These are phyloP conservation scores for Macrotyloma uniflorum DNA, from an alignment of 306 rosid genomes.

Conservation along the genomic window DNA sequence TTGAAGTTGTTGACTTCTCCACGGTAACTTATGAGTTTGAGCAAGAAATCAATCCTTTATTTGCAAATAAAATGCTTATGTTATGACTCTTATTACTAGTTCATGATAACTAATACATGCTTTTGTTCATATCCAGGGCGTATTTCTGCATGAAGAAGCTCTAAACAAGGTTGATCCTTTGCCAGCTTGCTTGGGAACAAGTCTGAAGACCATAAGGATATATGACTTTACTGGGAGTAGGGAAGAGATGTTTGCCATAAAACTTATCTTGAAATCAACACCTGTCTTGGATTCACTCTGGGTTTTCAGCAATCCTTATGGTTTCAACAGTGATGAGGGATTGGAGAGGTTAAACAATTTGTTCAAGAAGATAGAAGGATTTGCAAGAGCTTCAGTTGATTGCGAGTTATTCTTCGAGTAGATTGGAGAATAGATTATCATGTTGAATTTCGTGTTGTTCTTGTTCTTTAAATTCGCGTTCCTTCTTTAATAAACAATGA, in stretches of 20 bases:
- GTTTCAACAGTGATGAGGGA: not conserved
- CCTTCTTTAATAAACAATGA: too few relatives aligned
- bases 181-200: not conserved
- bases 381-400: not conserved
- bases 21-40: constrained; percentile 6
- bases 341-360: not conserved
- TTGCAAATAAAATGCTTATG: not conserved
- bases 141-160: not conserved
- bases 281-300: not conserved
- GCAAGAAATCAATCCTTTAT: not conserved
- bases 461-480: not conserved
- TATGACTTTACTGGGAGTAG: not conserved
- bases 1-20: not conserved
- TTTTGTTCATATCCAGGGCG: not conserved
- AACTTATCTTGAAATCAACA: not conserved
- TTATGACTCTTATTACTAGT: not conserved
- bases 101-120: not conserved
- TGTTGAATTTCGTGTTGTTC: not conserved
- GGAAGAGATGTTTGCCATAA: constrained; percentile 21
- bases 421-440: not conserved
- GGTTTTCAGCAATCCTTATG: not conserved
- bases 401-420: not conserved
- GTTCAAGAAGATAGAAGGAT: not conserved
- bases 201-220: constrained; percentile 2
- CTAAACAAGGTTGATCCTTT: not conserved